Percentiles rank a stretch among this genome's conserved stretches.
Conservation (phyloP, 352 stramenopile species). For the Pythium phragmiticola region DNA sequence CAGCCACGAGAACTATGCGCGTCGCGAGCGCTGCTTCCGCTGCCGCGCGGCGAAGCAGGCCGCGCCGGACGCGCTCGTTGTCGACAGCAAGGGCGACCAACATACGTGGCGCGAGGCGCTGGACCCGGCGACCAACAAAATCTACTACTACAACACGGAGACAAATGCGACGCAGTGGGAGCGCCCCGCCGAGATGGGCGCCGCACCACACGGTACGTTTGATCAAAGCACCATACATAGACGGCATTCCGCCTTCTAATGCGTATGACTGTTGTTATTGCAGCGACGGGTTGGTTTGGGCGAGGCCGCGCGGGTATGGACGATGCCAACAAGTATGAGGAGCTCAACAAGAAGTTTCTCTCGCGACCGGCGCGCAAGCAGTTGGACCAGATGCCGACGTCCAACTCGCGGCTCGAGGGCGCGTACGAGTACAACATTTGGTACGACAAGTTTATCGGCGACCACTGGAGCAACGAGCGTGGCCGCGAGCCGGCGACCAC, state of each 20-base stretch:
- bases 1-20: constrained; percentile 85
- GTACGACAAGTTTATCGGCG: constrained; percentile 93
- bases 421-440: constrained; percentile 96
- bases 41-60: constrained; percentile 78
- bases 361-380: constrained; percentile 87
- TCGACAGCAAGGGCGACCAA: constrained; percentile 43
- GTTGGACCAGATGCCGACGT: constrained; percentile 84
- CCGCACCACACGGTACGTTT: constrained; percentile 66
- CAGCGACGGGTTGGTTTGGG: constrained; percentile 92
- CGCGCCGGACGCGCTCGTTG: constrained; percentile 55
- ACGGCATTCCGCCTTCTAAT: background rate
- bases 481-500: constrained; percentile 85
- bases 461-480: constrained; percentile 86
- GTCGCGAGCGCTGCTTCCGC: constrained; percentile 67
- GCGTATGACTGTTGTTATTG: constrained; percentile 4
- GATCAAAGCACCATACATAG: background rate
- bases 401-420: constrained; percentile 87
- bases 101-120: constrained; percentile 90
- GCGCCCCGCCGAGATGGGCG: constrained; percentile 87
- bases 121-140: constrained; percentile 85
- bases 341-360: constrained; percentile 85
- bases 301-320: constrained; percentile 80
- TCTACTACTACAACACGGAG: constrained; percentile 94
- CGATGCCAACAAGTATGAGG: constrained; percentile 74
- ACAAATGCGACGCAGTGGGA: constrained; percentile 90